A percentile compares a stretch with the other conserved stretches of the same genome.
Evolutionary conservation across 176 grass and related monocot species (phyloP).

Genomic region (Ananas comosus): DNA sequence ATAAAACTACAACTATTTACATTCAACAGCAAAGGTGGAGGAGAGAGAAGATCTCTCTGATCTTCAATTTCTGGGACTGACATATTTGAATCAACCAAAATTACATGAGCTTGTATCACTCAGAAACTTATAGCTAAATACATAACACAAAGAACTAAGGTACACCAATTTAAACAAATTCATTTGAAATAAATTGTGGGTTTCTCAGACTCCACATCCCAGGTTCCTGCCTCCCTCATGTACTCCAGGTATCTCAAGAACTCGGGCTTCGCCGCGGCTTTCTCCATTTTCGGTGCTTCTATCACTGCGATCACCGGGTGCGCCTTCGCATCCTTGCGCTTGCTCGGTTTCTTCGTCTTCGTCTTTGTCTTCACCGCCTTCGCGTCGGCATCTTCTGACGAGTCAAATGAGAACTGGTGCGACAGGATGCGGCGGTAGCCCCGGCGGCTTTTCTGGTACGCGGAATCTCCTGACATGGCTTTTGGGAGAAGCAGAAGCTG

Average conservation of each 20-base stretch:
- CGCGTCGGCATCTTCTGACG: conserved; percentile 4
- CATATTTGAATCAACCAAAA: no score
- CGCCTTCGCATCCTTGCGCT: not conserved
- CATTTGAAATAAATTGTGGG: conserved; percentile 39
- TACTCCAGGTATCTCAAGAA: conserved; percentile 46
- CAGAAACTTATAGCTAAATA: no score
- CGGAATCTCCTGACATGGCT: conserved; percentile 15
- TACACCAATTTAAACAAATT: not conserved
- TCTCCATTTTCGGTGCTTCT: conserved; percentile 12
- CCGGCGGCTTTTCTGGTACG: conserved; percentile 6
- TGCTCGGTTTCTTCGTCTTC: conserved; percentile 19
- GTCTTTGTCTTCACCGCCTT: not conserved
- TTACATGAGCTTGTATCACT: no score
- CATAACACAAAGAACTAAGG: no score
- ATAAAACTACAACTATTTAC: no score
- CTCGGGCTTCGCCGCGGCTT: conserved; percentile 22
- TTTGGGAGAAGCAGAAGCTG: not conserved
- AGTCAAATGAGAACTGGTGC: conserved; percentile 17
- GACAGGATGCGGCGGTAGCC: conserved; percentile 33
- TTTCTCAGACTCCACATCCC: conserved; percentile 16
- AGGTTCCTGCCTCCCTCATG: conserved; percentile 34
- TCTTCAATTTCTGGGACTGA: no score
- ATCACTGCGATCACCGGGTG: conserved; percentile 26
- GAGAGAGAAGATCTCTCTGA: no score
- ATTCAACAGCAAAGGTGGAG: no score